A percentile compares a stretch with the other conserved stretches of the same genome.
These are phyloP conservation scores for Tremellales sp. DNA, from an alignment of 1,284 basidiomycete genomes.

Conservation along the genomic window DNA sequence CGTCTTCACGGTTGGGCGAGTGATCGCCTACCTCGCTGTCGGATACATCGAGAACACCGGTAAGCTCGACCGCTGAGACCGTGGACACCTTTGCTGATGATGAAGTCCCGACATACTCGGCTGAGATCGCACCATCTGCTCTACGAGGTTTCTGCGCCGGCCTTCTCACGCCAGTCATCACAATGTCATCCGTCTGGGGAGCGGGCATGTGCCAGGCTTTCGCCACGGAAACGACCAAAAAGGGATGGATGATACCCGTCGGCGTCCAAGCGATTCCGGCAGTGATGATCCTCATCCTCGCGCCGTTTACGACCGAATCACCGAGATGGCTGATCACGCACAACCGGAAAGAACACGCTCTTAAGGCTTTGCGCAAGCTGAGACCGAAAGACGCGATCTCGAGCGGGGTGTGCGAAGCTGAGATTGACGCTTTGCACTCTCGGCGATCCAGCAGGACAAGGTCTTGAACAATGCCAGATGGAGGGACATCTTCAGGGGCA, in stretches of 20 bases:
- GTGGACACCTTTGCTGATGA: not conserved
- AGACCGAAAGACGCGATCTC: slow-evolving; percentile 12
- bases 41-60: too few species aligned
- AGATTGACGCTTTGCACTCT: slow-evolving; percentile 19
- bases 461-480: slow-evolving; percentile 8
- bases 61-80: too few species aligned
- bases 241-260: slow-evolving; percentile 22
- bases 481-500: slow-evolving; percentile 20
- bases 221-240: slow-evolving; percentile 2
- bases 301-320: slow-evolving; percentile 19
- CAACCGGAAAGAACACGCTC: slow-evolving; percentile 11
- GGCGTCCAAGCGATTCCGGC: slow-evolving; percentile 23
- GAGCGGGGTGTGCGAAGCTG: slow-evolving; percentile 9
- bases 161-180: slow-evolving; percentile 14
- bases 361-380: slow-evolving; percentile 15
- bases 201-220: slow-evolving; percentile 12
- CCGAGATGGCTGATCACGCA: slow-evolving; percentile 22
- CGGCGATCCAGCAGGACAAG: slow-evolving; percentile 12
- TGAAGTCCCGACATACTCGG: slow-evolving; percentile 9
- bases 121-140: slow-evolving; percentile 17
- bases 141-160: slow-evolving; percentile 20
- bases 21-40: slow-evolving; percentile 9
- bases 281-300: slow-evolving; percentile 10
- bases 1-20: slow-evolving; percentile 9
- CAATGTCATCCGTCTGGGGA: slow-evolving; percentile 8